Conservation (phyloP, 768 basidiomycete genomes). For the Lanmaoa rubissima region DNA sequence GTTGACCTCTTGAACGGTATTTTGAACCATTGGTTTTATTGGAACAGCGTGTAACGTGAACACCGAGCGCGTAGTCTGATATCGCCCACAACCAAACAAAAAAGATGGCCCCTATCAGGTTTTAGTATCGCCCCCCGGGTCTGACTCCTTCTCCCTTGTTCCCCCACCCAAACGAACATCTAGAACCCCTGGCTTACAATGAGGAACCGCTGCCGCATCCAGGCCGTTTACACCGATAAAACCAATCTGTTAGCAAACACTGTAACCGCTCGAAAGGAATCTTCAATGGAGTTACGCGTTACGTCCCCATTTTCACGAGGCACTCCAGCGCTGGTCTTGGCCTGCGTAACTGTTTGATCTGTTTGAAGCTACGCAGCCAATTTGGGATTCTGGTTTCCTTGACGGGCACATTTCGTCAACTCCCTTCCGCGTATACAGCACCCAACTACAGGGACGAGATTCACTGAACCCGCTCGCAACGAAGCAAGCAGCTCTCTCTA, state of each 20-base stretch:
- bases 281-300: not conserved
- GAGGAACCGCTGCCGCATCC: not conserved
- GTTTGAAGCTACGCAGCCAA: not conserved
- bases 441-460: too few species aligned
- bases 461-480: too few species aligned
- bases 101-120: not conserved
- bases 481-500: too few species aligned
- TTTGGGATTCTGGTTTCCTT: not conserved
- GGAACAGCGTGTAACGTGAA: not conserved
- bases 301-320: not conserved
- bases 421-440: not conserved
- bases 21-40: not conserved
- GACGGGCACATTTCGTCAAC: not conserved
- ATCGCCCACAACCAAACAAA: not conserved
- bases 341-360: not conserved
- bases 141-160: too few species aligned
- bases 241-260: not conserved
- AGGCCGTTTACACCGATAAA: too few species aligned
- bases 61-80: not conserved
- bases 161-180: not conserved
- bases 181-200: not conserved
- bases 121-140: too few species aligned
- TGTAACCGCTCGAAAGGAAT: not conserved
- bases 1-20: not conserved
- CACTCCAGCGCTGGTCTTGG: not conserved